Evolutionary conservation across 345 rosid species (phyloP), one percentile per base, ranked within the genome.

Genomic region (Lepidium aucheri): DNA sequence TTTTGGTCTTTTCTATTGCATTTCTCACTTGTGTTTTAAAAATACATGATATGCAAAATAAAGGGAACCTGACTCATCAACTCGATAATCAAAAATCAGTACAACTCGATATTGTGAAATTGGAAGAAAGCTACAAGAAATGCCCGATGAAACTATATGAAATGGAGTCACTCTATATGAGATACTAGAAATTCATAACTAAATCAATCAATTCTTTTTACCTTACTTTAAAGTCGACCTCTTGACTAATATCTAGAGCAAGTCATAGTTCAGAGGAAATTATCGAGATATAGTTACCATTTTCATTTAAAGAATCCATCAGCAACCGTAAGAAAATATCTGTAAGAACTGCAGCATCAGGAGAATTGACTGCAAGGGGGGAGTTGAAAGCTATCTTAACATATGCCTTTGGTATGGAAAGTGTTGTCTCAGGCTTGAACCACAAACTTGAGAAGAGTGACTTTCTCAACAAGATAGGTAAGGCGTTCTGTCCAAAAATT

Each of bases 231-330:
- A 26, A 26, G 32, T n/a, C 39, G 17, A 13, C 16, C 6, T 60
- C 24, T 16, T 14, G 26, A 9, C 1, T 9, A 4, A 30, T 60
- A 2, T 15, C 41, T 32, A 43, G 14, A 43, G 5, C 43, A 60
- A 17, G 16, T 30, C 40, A 7, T 45, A 44, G 28, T 17, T 32
- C n/a, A 62, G 40, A 64, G 38, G 6, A 15, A 24, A 24, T 17
- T 26, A 14, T 6, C 8, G 22, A 63, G 47, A n/a, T 26, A 26
- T 3, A 24, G 3, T 22, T 79, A 88, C 96, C 95, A 65, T 77
- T 81, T 79, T 92, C 98, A 81, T 89, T 92, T 86, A 92, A 74
- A 77, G 87, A 81, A 73, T 92, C 96, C 78, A 78, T 76, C 63
- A 92, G 43, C 76, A 92, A 56, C 56, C 77, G 64, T 0, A 88